A percentile compares a stretch with the other conserved stretches of the same genome.
phyloP scores from a whole-genome alignment of 441 rosid species.

The Populus trichocarpa region DNA sequence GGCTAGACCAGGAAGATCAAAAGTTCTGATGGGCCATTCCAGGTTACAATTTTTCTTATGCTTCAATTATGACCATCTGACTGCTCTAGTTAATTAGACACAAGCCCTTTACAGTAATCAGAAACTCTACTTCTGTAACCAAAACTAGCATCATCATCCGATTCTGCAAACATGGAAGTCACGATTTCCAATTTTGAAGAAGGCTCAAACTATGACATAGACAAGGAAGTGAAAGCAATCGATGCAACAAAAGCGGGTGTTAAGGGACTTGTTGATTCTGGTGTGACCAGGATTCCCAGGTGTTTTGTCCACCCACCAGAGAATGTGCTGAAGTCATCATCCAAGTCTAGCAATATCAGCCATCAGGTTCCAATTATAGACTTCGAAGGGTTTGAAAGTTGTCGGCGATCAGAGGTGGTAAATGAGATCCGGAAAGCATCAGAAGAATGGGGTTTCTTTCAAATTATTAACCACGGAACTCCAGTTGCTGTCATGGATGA shows the following conservation, averaged over 20 bases:
- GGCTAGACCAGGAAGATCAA: no score
- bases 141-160: no score
- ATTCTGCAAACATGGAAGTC: conserved; percentile 23
- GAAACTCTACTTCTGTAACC: no score
- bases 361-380: conserved; percentile 35
- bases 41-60: no score
- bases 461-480: conserved; percentile 51
- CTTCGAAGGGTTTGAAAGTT: no score
- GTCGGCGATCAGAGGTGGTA: no score
- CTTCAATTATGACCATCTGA: no score
- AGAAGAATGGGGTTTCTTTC: conserved; percentile 44
- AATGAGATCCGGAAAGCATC: conserved; percentile 23
- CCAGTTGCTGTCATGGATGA: conserved; percentile 36
- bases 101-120: no score
- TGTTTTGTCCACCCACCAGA: conserved; percentile 37
- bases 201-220: conserved; percentile 28
- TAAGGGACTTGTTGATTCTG: conserved; percentile 28
- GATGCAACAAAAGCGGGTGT: conserved; percentile 49
- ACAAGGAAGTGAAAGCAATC: conserved; percentile 36
- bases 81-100: no score
- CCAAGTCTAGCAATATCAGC: not conserved
- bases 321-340: conserved; percentile 9
- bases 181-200: conserved; percentile 7
- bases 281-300: conserved; percentile 28
- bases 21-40: no score